Evolutionary conservation across 345 rosid genomes (phyloP).

Genomic region (Microthlaspi erraticum): DNA sequence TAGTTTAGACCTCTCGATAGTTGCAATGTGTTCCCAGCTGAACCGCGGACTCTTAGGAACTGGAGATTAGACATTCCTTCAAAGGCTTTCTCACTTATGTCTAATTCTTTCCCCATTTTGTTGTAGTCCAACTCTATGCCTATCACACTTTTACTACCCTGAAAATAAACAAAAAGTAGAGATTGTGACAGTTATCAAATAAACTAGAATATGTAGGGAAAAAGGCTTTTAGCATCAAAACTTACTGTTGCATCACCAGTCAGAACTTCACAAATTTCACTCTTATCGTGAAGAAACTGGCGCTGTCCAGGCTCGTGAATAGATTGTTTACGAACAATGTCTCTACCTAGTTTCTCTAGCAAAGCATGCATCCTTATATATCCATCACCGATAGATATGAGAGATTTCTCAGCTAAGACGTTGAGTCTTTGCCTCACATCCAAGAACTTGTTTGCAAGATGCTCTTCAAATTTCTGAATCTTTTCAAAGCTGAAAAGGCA

Average conservation of each 20-base stretch:
- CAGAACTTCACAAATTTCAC: slow-evolving; percentile 30
- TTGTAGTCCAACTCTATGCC: neutral
- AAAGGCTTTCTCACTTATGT: neutral
- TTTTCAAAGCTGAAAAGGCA: neutral
- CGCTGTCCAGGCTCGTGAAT: slow-evolving; percentile 15
- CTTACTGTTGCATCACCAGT: slow-evolving; percentile 13
- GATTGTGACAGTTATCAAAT: neutral
- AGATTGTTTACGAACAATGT: slow-evolving; percentile 28
- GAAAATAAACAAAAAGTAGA: neutral
- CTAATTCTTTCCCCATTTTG: neutral
- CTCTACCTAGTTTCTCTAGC: slow-evolving; percentile 36
- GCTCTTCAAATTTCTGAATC: neutral
- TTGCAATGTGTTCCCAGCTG: neutral
- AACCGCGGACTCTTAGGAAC: neutral
- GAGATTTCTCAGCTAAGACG: neutral
- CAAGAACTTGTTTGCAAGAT: neutral
- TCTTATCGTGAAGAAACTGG: slow-evolving; percentile 19
- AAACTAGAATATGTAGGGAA: neutral
- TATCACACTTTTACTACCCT: slow-evolving; percentile 29
- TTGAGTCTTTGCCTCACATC: neutral
- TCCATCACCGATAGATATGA: neutral
- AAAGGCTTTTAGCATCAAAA: neutral
- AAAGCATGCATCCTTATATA: neutral
- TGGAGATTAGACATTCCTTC: slow-evolving; percentile 6
- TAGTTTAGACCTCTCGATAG: neutral